These are phyloP conservation scores for Penicillium manginii DNA, from an alignment of 495 filamentous ascomycete species.

Conservation along the genomic window DNA sequence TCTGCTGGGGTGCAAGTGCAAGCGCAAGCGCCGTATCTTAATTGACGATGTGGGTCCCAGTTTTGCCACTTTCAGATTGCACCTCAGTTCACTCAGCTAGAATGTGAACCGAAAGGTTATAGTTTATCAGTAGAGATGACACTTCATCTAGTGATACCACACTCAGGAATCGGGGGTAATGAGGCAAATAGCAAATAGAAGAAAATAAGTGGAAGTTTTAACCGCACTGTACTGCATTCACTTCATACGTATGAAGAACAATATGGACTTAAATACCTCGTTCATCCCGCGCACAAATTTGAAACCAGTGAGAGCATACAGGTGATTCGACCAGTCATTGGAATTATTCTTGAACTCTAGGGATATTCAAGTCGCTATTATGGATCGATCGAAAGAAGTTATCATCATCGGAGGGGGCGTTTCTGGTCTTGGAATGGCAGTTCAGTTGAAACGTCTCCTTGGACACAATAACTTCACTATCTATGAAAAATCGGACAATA, in stretches of 20 bases:
- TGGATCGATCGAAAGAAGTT: constrained; percentile 14
- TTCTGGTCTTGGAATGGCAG: constrained; percentile 19
- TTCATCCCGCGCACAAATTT: neutral
- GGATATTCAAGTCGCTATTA: neutral
- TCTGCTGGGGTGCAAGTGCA: neutral
- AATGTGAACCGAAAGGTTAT: no score
- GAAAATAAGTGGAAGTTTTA: neutral
- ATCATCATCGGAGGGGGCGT: constrained; percentile 22
- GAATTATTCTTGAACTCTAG: neutral
- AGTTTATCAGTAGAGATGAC: no score
- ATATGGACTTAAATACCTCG: neutral
- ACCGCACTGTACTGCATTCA: neutral
- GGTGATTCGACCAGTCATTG: neutral
- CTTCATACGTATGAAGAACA: no score
- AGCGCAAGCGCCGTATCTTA: constrained; percentile 3
- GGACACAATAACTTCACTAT: constrained; percentile 19
- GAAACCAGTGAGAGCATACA: neutral
- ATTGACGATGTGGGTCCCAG: neutral
- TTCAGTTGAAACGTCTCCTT: constrained; percentile 16
- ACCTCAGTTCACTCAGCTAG: no score
- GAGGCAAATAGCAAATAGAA: neutral
- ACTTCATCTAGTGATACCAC: no score
- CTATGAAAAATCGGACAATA: constrained; percentile 23
- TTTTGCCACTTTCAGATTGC: neutral
- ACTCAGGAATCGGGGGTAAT: no score